Base-by-base conservation (phyloP, 768 basidiomycete species). In the Termitomyces sp. region DNA sequence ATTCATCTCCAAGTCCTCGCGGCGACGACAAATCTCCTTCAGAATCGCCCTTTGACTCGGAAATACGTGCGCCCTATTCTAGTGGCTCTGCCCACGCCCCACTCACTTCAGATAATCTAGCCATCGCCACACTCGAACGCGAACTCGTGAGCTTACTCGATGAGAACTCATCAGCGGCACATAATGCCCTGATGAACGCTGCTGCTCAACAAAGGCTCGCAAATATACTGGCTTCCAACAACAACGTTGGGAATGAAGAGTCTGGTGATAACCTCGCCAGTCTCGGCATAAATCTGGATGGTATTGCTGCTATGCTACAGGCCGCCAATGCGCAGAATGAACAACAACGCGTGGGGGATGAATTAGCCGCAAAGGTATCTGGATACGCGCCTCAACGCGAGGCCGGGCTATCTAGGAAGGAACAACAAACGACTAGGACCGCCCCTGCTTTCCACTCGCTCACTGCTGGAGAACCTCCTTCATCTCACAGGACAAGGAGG, bases 381-480 rank as follows among this genome's bases (percentile, higher is more conserved):
- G 75, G 77, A 38, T 78, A 81, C 58, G 75, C 74, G 57, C 72
- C 74, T 42, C 77, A 80, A 57, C 79, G 77, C 57, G 79, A 81
- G 63, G 75, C 79, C 65, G 76, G 74, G 36, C 72, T 77, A 59
- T 70, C 74, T 61, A 77, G 80, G 56, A 80, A 82, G 56, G 80
- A 78, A 63, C 80, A 79, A 60, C 75, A 74, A 66, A 78, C 79
- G 20, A 91, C 91, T 42, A 85, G 88, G 63, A 84, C 83, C 2
- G 87, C 89, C 0, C 89, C 91, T 52, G 85, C 89, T 2, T 92
- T 92, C 68, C 90, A 91, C 71, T 90, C 88, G 14, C 82, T 91
- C 17, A 91, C 87, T 17, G 84, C 85, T 42, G 82, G 77, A 50
- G 81, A 83, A 64, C 67, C 73, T 47, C 72, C 74, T 40, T 70